Evolutionary conservation across 371 early-diverging fungal genomes (phyloP).

Genomic region (Mortierella sp.): DNA sequence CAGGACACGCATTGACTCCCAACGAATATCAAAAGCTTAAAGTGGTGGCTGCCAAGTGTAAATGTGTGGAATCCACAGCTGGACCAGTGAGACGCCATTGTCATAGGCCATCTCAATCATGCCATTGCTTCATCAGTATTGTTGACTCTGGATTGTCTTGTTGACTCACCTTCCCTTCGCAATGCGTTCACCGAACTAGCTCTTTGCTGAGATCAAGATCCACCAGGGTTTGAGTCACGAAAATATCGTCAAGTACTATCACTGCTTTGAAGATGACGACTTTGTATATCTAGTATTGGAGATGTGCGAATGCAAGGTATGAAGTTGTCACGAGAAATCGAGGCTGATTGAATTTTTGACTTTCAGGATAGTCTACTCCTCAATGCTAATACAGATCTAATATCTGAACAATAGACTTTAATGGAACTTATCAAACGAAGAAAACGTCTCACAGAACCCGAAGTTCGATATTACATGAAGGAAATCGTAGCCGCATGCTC

Average conservation of each 20-base stretch:
- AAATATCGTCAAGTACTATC: conserved; percentile 88
- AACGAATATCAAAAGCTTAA: too few species aligned
- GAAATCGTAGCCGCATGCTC: conserved; percentile 89
- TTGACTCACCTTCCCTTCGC: neutral
- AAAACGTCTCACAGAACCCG: conserved; percentile 87
- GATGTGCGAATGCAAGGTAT: conserved; percentile 91
- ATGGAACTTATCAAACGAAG: conserved; percentile 86
- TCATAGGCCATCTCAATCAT: too few species aligned
- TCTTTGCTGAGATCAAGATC: conserved; percentile 91
- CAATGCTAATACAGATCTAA: neutral
- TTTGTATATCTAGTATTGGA: conserved; percentile 97
- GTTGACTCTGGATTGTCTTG: neutral
- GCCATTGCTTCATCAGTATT: neutral
- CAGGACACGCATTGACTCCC: too few species aligned
- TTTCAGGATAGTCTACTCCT: too few species aligned
- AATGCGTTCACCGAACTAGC: conserved; percentile 47
- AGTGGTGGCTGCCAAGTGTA: too few species aligned
- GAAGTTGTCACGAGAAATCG: neutral
- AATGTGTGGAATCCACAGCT: too few species aligned
- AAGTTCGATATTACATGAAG: conserved; percentile 88
- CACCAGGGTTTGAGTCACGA: conserved; percentile 84
- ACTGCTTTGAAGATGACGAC: conserved; percentile 89
- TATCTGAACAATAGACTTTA: conserved; percentile 67
- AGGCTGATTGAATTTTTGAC: too few species aligned
- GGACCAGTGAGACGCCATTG: too few species aligned